Base-by-base conservation (phyloP, 176 grass and related monocot species). In the Guadua angustifolia region DNA sequence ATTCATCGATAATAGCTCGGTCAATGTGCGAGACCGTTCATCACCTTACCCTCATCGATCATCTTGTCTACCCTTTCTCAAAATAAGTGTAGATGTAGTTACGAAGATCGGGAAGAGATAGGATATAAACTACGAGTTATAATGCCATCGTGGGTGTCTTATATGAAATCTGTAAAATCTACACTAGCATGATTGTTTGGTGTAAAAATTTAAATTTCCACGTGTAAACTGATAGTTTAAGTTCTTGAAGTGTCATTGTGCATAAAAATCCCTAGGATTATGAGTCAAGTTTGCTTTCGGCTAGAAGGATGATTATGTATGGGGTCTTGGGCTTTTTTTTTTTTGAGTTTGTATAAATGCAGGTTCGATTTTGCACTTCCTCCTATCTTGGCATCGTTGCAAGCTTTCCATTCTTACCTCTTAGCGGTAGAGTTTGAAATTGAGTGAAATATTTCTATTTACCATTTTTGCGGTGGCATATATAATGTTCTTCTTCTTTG, bases 401-500 rank as follows among this genome's bases (percentile, higher is more conserved):
- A 62, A 68, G 42, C 69, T 46, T 18, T 59, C 8, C 12, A 55
- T 59, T 35, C 2, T 79, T 72, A 60, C 14, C n/a, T 55, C 17
- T 43, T 73, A 19, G n/a, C n/a, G 14, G 21, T 10, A 69, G 11
- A 47, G 9, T 21, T 36, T 45, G 44, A 79, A 79, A 65, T 66
- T 66, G 77, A 36, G 50, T 50, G 44, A 25, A 64, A 16, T 67
- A 62, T 69, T 65, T 59, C 13, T 66, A 73, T 45, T 59, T 24
- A 33, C 38, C 60, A 1, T n/a, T 63, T 68, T 58, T 76, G 13
- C 91, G 96, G 93, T 99, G 85, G 88, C 95, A 74, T 93, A 93
- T 83, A 92, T 95, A 87, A 95, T 93, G 58, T 93, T 99, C 25
- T 99, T 85, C 83, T 99, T 95, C 57, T 84, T 99, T 99, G 71